Evolutionary conservation across 2,329 filamentous ascomycete genomes (phyloP).

Genomic region (Colletotrichum magnum): DNA sequence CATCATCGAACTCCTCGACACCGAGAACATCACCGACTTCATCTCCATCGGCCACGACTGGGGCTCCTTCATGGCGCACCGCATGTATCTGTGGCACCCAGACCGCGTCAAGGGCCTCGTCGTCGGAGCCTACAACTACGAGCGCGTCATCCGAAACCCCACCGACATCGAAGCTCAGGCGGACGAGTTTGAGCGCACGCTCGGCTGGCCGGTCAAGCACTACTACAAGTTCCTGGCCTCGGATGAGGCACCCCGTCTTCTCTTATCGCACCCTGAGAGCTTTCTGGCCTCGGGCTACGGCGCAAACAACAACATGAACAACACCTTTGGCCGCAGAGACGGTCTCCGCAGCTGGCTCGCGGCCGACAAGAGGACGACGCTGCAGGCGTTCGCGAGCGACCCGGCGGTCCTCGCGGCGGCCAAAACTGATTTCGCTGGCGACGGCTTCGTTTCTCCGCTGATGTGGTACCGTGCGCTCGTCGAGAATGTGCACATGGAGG

Average conservation of each 20-base stretch:
- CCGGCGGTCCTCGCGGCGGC: background rate
- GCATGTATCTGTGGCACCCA: slow-evolving; percentile 6
- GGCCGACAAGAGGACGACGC: background rate
- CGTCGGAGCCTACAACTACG: slow-evolving; percentile 3
- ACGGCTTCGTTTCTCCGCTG: background rate
- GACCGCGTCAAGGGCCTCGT: slow-evolving; percentile 1
- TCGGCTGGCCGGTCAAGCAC: slow-evolving; percentile 9
- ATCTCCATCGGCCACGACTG: slow-evolving; percentile 10
- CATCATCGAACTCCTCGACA: slow-evolving; percentile 5
- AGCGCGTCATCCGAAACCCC: background rate
- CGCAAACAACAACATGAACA: slow-evolving; percentile 1
- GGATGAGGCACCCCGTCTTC: background rate
- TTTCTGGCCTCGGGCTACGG: slow-evolving; percentile 1
- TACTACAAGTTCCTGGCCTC: slow-evolving; percentile 10
- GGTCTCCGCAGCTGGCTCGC: slow-evolving; percentile 1
- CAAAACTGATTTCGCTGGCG: background rate
- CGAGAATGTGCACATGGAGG: slow-evolving; percentile 14
- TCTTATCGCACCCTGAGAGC: background rate
- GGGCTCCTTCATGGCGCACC: slow-evolving; percentile 14
- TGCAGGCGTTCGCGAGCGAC: background rate
- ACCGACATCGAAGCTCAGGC: background rate
- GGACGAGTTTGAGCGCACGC: background rate
- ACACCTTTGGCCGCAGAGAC: slow-evolving; percentile 5
- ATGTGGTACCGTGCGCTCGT: slow-evolving; percentile 15
- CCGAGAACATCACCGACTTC: slow-evolving; percentile 1